Evolutionary conservation across 306 rosid genomes (phyloP).

Genomic region (Gillenia trifoliata): DNA sequence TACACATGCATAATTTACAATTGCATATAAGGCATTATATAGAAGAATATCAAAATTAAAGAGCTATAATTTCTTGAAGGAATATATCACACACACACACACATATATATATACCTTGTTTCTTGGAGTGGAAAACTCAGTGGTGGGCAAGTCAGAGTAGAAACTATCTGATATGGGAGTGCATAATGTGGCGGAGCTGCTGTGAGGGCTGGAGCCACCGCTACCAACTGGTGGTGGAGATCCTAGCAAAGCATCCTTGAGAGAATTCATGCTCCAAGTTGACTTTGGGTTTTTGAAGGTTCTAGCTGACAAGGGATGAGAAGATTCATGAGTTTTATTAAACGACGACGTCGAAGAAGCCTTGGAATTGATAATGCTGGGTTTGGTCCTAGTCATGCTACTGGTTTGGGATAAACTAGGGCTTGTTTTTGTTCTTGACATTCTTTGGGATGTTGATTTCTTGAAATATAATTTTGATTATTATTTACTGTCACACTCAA

Average conservation of each 20-base stretch:
- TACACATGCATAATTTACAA: not conserved
- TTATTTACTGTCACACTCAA: not conserved
- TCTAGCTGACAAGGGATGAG: slow-evolving; percentile 16
- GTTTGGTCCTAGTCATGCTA: not conserved
- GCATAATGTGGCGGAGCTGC: slow-evolving; percentile 8
- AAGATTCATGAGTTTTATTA: not conserved
- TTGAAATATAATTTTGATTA: not conserved
- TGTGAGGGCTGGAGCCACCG: slow-evolving; percentile 16
- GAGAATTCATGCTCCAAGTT: slow-evolving; percentile 41
- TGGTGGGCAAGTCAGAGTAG: slow-evolving; percentile 21
- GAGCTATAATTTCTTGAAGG: not conserved
- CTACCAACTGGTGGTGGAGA: slow-evolving; percentile 42
- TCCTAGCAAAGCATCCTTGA: slow-evolving; percentile 33
- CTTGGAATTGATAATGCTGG: not conserved
- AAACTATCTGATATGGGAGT: slow-evolving; percentile 14
- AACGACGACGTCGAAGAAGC: not conserved
- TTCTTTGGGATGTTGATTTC: not conserved
- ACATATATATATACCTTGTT: slow-evolving; percentile 31
- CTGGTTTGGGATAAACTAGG: not conserved
- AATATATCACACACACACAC: too few species aligned
- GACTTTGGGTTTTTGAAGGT: slow-evolving; percentile 12
- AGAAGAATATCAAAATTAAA: not conserved
- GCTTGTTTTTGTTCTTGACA: not conserved
- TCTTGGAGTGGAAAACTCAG: slow-evolving; percentile 35
- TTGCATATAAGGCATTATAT: not conserved